A percentile compares a stretch with the other conserved stretches of the same genome.
phyloP scores from a whole-genome alignment of 1,284 basidiomycete species.

The Papiliotrema laurentii region DNA sequence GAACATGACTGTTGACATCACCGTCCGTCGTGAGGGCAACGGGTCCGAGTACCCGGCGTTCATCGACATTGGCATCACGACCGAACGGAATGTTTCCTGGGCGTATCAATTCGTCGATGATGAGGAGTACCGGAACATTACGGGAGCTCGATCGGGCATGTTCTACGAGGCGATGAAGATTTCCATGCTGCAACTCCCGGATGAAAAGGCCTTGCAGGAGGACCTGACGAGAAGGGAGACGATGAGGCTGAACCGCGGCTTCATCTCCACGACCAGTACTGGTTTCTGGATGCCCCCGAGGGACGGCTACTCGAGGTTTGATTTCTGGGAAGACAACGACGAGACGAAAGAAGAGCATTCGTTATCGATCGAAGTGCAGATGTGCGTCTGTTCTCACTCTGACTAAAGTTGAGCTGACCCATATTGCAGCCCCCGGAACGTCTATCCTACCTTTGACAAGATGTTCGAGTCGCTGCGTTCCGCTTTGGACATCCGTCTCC shows the following conservation, averaged over 20 bases:
- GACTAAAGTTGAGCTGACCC: not conserved
- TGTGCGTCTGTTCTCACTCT: not conserved
- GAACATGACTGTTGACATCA: slow-evolving; percentile 15
- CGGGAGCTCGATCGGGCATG: no score
- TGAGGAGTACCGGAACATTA: slow-evolving; percentile 10
- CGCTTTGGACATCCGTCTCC: not conserved
- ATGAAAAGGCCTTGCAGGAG: not conserved
- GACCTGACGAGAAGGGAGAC: not conserved
- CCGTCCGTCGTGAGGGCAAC: slow-evolving; percentile 17
- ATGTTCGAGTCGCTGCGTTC: not conserved
- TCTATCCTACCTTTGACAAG: not conserved
- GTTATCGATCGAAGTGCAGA: not conserved
- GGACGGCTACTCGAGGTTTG: not conserved
- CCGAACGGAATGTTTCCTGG: slow-evolving; percentile 8
- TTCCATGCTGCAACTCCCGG: no score
- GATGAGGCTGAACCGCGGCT: slow-evolving; percentile 8
- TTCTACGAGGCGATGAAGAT: no score
- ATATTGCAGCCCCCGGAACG: not conserved
- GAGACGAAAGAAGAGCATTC: not conserved
- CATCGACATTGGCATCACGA: slow-evolving; percentile 6
- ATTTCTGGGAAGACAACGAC: not conserved
- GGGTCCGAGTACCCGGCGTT: slow-evolving; percentile 18
- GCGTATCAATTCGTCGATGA: slow-evolving; percentile 6
- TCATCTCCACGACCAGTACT: not conserved
- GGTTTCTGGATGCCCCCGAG: not conserved